Evolutionary conservation across 352 stramenopile genomes (phyloP).

Genomic region (Lagenidium sp.): DNA sequence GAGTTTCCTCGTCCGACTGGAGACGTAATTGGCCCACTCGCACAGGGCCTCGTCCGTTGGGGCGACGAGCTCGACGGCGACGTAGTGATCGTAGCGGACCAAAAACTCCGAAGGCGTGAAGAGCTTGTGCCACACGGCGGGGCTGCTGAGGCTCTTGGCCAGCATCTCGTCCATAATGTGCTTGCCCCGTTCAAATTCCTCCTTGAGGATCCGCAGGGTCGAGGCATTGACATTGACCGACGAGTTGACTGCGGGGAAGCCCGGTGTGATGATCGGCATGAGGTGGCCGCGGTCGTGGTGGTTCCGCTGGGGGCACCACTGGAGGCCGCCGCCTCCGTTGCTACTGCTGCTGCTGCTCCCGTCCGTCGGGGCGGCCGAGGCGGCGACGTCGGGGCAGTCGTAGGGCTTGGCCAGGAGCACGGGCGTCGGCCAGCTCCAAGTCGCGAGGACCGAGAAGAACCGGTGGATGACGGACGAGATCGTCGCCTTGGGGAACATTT

Average conservation of each 20-base stretch:
- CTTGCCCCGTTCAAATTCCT: conserved; percentile 70
- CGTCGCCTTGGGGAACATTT: conserved; percentile 79
- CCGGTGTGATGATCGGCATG: conserved; percentile 85
- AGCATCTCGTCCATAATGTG: conserved; percentile 70
- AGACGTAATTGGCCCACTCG: conserved; percentile 71
- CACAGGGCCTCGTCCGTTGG: conserved; percentile 44
- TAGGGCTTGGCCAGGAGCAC: conserved; percentile 69
- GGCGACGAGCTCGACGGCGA: conserved; percentile 51
- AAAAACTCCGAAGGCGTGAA: conserved; percentile 70
- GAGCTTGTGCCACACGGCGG: conserved; percentile 64
- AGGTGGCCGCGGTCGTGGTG: conserved; percentile 70
- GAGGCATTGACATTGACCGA: conserved; percentile 77
- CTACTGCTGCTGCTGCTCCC: too few relatives aligned
- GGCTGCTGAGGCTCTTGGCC: conserved; percentile 46
- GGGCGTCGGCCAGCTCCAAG: conserved; percentile 78
- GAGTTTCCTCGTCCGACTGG: conserved; percentile 74
- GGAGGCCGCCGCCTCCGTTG: too few relatives aligned
- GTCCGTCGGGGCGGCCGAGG: too few relatives aligned
- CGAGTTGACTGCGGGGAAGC: conserved; percentile 78
- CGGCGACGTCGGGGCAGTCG: conserved; percentile 14
- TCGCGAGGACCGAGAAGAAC: conserved; percentile 70
- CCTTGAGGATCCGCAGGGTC: conserved; percentile 59
- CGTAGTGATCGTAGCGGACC: conserved; percentile 79
- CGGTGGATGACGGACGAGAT: conserved; percentile 62
- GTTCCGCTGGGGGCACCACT: conserved; percentile 72